Base-by-base conservation (phyloP, 1,284 basidiomycete genomes). In the Filobasidium uniguttulatum region DNA sequence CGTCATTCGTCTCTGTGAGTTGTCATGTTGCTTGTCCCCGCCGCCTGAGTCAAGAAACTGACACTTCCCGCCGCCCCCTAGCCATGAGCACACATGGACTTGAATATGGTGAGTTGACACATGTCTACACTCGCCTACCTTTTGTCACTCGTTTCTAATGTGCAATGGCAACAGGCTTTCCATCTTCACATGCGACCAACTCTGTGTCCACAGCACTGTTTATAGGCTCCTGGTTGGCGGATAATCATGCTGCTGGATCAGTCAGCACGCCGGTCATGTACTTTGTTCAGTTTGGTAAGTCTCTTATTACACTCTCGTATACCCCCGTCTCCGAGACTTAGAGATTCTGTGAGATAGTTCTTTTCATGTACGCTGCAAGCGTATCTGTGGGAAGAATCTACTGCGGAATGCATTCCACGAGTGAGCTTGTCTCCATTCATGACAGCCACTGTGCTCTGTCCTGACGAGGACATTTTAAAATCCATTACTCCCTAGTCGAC, bases 141-240 rank as follows among this genome's bases (percentile, higher is more conserved):
- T 37, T 14, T 14, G 31, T 43, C 12, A 30, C 22, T 15, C 17
- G 10, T 46, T 15, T 19, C 29, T 46, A 29, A 34, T 25, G 36
- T 33, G 23, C 14, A 19, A 20, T 31, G 20, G 26, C 19, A 3
- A 90, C 89, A 62, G 91, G 93, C 15, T 96, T 97, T 63, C 91
- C 90, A 0, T 96, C 90, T 0, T 96, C 91, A 0, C 93, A 98
- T 63, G 86, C 88, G 1, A 89, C 91, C 1, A 96, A 93, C 65
- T 79, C 80, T 44, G 77, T 90, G 49, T 88, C 86, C 31, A 85
- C 93, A 56, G 88, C 87, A 0, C 74, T 93, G 3, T 85, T 82
- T 65, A 71, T 85, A 14, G 62, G 52, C 4, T 52, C 37, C 12
- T 50, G 49, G 49, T 23, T 50, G 25, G 8, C 26, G 5, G 14